Conservation (phyloP, 1,284 basidiomycete species). For the Irpex rosettiformis region DNA sequence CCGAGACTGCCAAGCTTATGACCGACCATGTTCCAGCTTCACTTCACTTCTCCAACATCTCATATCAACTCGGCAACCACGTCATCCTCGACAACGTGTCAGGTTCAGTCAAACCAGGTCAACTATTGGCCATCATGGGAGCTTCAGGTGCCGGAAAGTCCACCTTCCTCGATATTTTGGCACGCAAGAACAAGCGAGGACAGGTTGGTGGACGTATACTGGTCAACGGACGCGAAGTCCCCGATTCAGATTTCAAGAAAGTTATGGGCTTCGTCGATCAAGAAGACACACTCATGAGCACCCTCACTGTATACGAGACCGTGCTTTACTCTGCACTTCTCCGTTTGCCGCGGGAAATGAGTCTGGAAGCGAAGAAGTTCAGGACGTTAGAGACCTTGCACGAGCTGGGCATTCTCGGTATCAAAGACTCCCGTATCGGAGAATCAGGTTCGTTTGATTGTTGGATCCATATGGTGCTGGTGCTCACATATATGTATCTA, state of each 20-base stretch:
- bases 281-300: constrained; percentile 95
- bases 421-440: constrained; percentile 89
- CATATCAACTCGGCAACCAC: constrained; percentile 72
- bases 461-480: neutral
- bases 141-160: constrained; percentile 97
- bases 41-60: constrained; percentile 83
- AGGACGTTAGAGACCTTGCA: constrained; percentile 95
- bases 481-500: constrained; percentile 7
- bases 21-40: constrained; percentile 91
- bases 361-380: constrained; percentile 88
- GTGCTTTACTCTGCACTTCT: constrained; percentile 91
- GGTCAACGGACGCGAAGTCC: constrained; percentile 83
- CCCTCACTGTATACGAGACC: constrained; percentile 96
- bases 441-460: constrained; percentile 57
- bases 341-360: constrained; percentile 92
- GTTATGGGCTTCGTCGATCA: constrained; percentile 96
- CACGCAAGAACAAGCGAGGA: constrained; percentile 85
- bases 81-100: constrained; percentile 78
- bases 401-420: constrained; percentile 89
- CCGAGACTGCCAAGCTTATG: constrained; percentile 84
- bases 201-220: constrained; percentile 71
- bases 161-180: constrained; percentile 94
- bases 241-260: constrained; percentile 74
- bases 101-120: constrained; percentile 82
- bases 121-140: constrained; percentile 94